Evolutionary conservation across 148 eudicot genomes (phyloP).

Genomic region (Oxyria digyna): DNA sequence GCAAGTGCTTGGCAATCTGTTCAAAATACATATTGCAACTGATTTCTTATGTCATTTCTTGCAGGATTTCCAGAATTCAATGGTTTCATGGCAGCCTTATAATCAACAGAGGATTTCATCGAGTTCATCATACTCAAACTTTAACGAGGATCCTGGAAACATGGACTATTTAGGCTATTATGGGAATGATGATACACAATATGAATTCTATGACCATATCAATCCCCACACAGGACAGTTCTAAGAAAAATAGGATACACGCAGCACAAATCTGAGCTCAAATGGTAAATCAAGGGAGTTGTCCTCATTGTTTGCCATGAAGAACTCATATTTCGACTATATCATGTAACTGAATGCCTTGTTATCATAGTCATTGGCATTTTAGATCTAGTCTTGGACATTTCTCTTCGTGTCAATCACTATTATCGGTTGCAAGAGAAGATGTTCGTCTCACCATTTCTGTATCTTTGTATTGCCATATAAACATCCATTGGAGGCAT

Average conservation of each 20-base stretch:
- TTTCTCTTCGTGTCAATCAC: not conserved
- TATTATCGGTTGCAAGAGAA: not conserved
- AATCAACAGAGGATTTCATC: conserved; percentile 43
- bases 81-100: conserved; percentile 35
- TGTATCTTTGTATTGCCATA: not conserved
- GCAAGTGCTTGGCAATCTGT: not conserved
- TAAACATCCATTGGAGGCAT: not conserved
- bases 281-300: not conserved
- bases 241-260: conserved; percentile 13
- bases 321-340: not conserved
- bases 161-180: conserved; percentile 34
- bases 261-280: not conserved
- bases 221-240: conserved; percentile 29
- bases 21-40: not conserved
- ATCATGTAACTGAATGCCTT: not conserved
- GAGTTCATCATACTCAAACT: conserved; percentile 64
- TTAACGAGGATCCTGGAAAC: conserved; percentile 41
- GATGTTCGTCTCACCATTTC: not conserved
- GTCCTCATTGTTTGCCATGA: not conserved
- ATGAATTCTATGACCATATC: conserved; percentile 31
- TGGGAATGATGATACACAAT: conserved; percentile 33
- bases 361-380: not conserved
- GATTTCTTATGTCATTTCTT: not conserved
- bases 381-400: not conserved
- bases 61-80: conserved; percentile 39